Base-by-base conservation (phyloP, 1,284 basidiomycete genomes). In the Caloboletus inedulis region DNA sequence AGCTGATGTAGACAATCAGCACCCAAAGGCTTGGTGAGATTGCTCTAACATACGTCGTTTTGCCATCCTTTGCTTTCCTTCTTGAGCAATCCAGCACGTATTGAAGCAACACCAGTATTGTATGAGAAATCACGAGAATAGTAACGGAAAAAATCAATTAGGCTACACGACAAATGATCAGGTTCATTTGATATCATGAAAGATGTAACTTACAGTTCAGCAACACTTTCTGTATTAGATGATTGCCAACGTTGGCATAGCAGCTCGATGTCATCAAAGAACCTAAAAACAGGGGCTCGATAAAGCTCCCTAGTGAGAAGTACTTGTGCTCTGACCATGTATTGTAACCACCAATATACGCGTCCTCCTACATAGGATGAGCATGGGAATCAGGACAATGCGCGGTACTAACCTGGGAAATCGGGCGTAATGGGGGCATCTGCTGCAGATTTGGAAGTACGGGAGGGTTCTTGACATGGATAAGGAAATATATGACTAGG, bases 81-180 rank as follows among this genome's bases (percentile, higher is more conserved):
- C 70, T 88, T 90, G 59, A 98, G 67, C 19, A 93, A 76, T 7
- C 96, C 96, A 43, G 89, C 89, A 62, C 94, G 80, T 63, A 98
- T 91, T 43, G 93, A 96, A 56, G 92, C 87, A 46, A 98, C 94
- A 53, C 91, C 89, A 56, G 86, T 89, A 67, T 91, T 91, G 72
- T 98, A 99, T 54, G 81, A 77, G 73, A 98, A 98, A 66, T 96
- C 94, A 60, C 93, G 88, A 45, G 93, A 88, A 72, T 92, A 98
- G 74, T 94, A 98, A 60, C 91, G 87, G 81, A 98, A 99, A 71
- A 99, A 98, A 71, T 98, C 96, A 68, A 98, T 92, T 69, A 99
- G 77, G 62, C 91, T 94, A 23, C 41, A 48, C 1, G 23, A 30
- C 31, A 19, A 33, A 39, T 30, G 29, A 51, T 64, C 46, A 62